A percentile compares a stretch with the other conserved stretches of the same genome.
phyloP scores from a whole-genome alignment of 495 filamentous ascomycete genomes.

The Glutinoglossum americanum region DNA sequence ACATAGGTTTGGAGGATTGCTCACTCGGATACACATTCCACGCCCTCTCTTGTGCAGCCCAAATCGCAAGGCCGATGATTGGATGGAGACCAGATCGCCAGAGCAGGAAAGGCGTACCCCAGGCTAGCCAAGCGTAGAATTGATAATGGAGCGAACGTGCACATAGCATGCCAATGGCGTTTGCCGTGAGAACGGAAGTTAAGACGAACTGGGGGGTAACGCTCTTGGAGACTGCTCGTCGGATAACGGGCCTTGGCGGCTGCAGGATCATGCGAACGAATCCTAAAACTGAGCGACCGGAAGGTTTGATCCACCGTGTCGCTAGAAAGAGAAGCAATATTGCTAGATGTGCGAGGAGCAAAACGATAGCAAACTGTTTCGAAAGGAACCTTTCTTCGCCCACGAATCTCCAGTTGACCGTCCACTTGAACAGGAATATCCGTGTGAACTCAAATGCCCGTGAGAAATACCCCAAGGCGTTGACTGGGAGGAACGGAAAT shows the following conservation, averaged over 20 bases:
- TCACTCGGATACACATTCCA: constrained; percentile 95
- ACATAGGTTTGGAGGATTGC: background rate
- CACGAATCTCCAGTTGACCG: constrained; percentile 92
- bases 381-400: constrained; percentile 67
- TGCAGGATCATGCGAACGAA: constrained; percentile 30
- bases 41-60: constrained; percentile 80
- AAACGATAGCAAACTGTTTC: constrained; percentile 38
- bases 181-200: constrained; percentile 56
- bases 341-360: constrained; percentile 46
- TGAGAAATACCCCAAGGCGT: constrained; percentile 47
- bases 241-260: constrained; percentile 29
- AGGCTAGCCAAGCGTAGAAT: constrained; percentile 85
- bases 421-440: constrained; percentile 91
- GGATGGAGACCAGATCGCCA: constrained; percentile 66
- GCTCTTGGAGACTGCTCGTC: constrained; percentile 28
- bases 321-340: constrained; percentile 38
- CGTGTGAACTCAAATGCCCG: constrained; percentile 78
- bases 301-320: constrained; percentile 34
- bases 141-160: constrained; percentile 89
- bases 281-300: constrained; percentile 20
- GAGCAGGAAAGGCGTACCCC: constrained; percentile 77
- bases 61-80: constrained; percentile 43
- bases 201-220: constrained; percentile 58
- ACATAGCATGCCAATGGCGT: constrained; percentile 71
- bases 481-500: constrained; percentile 49